Conservation (phyloP, 768 basidiomycete species). For the Collybia sordida region DNA sequence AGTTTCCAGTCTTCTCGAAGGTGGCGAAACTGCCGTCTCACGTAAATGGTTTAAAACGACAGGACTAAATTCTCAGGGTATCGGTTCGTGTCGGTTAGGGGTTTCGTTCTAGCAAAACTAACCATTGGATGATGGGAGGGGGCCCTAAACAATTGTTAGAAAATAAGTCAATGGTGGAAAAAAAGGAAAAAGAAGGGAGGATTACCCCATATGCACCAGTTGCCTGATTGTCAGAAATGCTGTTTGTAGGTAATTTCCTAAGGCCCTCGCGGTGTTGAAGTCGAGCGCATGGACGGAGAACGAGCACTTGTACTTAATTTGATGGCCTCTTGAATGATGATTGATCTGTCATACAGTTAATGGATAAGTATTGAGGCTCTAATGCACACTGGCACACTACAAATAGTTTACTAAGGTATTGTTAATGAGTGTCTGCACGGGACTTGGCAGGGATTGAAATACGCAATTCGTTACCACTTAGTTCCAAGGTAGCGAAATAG, state of each 20-base stretch:
- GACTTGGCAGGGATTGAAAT: slow-evolving; percentile 7
- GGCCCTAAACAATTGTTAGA: slow-evolving; percentile 45
- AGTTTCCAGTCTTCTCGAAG: slow-evolving; percentile 66
- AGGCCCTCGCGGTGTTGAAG: slow-evolving; percentile 67
- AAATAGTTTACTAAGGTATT: slow-evolving; percentile 67
- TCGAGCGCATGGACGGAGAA: slow-evolving; percentile 65
- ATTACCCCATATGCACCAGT: slow-evolving; percentile 86
- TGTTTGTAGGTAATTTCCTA: slow-evolving; percentile 50
- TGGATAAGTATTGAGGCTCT: not conserved
- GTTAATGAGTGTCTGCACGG: slow-evolving; percentile 1
- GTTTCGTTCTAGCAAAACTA: slow-evolving; percentile 70
- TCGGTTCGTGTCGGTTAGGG: slow-evolving; percentile 66
- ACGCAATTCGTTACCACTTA: slow-evolving; percentile 84
- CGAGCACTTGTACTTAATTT: slow-evolving; percentile 70
- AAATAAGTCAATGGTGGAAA: too few species aligned
- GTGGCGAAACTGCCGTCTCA: slow-evolving; percentile 74
- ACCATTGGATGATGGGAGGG: slow-evolving; percentile 80
- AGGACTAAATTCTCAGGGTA: slow-evolving; percentile 65
- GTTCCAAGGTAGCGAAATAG: slow-evolving; percentile 75
- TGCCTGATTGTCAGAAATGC: slow-evolving; percentile 47
- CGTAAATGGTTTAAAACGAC: slow-evolving; percentile 82
- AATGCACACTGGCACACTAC: slow-evolving; percentile 42
- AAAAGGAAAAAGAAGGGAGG: too few species aligned
- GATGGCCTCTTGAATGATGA: slow-evolving; percentile 67
- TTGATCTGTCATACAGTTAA: slow-evolving; percentile 45